Percentiles rank a stretch among this genome's conserved stretches.
phyloP scores from a whole-genome alignment of 441 rosid genomes.

The Eugenia klotzschiana region DNA sequence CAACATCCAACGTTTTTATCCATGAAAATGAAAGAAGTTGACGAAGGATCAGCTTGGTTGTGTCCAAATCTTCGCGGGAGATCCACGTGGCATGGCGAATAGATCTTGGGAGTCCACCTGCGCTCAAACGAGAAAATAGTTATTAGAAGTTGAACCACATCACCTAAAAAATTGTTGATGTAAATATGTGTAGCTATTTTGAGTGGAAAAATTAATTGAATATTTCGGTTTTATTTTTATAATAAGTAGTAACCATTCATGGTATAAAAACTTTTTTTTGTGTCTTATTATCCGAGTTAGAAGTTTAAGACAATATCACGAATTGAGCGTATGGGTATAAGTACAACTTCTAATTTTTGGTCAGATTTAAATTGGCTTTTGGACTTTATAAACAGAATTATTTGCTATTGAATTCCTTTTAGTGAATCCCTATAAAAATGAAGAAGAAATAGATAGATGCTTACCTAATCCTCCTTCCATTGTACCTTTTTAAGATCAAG shows the following conservation, averaged over 20 bases:
- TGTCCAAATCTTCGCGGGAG: background rate
- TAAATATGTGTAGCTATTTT: too few relatives aligned
- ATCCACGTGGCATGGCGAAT: background rate
- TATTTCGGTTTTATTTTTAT: too few relatives aligned
- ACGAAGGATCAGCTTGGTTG: background rate
- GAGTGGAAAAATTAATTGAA: too few relatives aligned
- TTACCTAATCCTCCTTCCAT: background rate
- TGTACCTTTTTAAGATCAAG: rapidly evolving
- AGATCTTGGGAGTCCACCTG: background rate
- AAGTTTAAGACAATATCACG: background rate
- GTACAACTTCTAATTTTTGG: background rate
- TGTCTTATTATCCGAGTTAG: background rate
- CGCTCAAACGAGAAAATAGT: background rate
- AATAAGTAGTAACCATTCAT: background rate
- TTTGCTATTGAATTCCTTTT: background rate
- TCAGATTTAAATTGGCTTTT: background rate
- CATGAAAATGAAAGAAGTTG: background rate
- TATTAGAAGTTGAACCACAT: too few relatives aligned
- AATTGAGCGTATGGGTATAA: background rate
- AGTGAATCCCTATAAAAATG: background rate
- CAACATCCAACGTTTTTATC: background rate
- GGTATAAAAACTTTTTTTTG: background rate
- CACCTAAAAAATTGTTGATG: too few relatives aligned
- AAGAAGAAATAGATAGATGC: background rate
- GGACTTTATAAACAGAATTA: background rate